Percentiles rank a stretch among this genome's conserved stretches.
These are phyloP conservation scores for Pisolithus albus DNA, from an alignment of 768 basidiomycete species.

Conservation along the genomic window DNA sequence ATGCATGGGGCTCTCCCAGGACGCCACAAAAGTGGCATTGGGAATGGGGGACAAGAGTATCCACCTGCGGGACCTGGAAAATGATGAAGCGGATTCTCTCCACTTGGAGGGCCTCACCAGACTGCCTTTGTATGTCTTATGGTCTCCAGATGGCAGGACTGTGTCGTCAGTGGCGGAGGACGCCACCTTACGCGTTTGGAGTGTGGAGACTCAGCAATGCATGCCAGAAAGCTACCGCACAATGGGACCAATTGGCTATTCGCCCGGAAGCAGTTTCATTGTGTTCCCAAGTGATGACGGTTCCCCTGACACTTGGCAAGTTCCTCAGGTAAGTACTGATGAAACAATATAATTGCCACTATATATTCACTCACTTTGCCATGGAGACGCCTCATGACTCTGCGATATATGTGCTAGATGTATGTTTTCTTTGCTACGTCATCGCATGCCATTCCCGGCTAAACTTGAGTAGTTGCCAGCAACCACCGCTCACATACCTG, in stretches of 20 bases:
- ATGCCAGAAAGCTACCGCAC: neutral
- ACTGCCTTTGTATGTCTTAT: constrained; percentile 3
- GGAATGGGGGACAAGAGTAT: constrained; percentile 11
- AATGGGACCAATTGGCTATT: neutral
- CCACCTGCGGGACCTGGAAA: constrained; percentile 6
- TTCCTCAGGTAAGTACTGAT: neutral
- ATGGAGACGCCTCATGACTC: too few relatives aligned
- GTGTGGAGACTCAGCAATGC: neutral
- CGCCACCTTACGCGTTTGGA: neutral
- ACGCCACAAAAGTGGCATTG: constrained; percentile 4
- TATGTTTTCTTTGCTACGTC: too few relatives aligned
- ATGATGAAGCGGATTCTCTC: neutral
- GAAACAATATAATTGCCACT: too few relatives aligned
- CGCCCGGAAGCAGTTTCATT: neutral
- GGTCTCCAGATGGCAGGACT: constrained; percentile 3
- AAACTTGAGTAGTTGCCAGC: too few relatives aligned
- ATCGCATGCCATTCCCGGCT: too few relatives aligned
- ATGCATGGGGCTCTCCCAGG: constrained; percentile 5
- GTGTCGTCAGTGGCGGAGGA: neutral
- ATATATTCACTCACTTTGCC: too few relatives aligned
- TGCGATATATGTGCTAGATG: too few relatives aligned
- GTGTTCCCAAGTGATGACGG: neutral
- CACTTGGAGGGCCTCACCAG: constrained; percentile 1
- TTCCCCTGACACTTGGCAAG: neutral
- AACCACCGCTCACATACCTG: too few relatives aligned